Percentiles rank a stretch among this genome's conserved stretches.
Conservation (phyloP, 140 eudicot species). For the Erigeron philadelphicus region DNA sequence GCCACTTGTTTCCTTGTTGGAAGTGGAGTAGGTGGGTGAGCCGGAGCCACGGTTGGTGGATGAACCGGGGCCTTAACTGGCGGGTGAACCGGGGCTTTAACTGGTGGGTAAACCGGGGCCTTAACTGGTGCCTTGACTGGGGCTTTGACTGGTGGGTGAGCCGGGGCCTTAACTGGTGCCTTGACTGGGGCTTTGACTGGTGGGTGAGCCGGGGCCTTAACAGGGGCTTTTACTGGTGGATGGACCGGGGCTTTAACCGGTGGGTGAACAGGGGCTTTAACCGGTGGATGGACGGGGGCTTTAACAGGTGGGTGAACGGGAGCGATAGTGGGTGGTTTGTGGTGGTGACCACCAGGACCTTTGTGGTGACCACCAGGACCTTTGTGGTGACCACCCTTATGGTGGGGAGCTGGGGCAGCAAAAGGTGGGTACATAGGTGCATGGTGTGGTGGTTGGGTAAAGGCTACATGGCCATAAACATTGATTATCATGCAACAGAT, state of each 20-base stretch:
- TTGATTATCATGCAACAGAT: slow-evolving; percentile 20
- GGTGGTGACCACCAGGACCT: slow-evolving; percentile 21
- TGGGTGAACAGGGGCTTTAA: no score
- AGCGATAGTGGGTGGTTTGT: slow-evolving; percentile 24
- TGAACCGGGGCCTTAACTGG: slow-evolving; percentile 23
- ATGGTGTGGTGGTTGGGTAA: slow-evolving; percentile 31
- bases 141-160: slow-evolving; percentile 23
- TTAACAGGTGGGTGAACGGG: no score
- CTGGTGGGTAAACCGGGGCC: slow-evolving; percentile 23
- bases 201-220: slow-evolving; percentile 31
- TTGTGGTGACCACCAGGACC: no score
- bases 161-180: no score
- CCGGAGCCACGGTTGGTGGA: slow-evolving; percentile 29
- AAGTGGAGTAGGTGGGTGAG: slow-evolving; percentile 31
- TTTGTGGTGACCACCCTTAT: no score
- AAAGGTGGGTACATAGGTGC: slow-evolving; percentile 30
- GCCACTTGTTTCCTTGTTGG: slow-evolving; percentile 47
- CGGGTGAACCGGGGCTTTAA: slow-evolving; percentile 31
- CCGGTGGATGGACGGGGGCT: no score
- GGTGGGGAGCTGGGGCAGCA: slow-evolving; percentile 40
- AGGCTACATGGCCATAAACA: slow-evolving; percentile 9
- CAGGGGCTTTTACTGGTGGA: no score
- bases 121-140: no score
- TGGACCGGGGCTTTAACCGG: no score
- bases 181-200: slow-evolving; percentile 24